Evolutionary conservation across 1,284 basidiomycete species (phyloP).

Genomic region (Gymnopus androsaceus): DNA sequence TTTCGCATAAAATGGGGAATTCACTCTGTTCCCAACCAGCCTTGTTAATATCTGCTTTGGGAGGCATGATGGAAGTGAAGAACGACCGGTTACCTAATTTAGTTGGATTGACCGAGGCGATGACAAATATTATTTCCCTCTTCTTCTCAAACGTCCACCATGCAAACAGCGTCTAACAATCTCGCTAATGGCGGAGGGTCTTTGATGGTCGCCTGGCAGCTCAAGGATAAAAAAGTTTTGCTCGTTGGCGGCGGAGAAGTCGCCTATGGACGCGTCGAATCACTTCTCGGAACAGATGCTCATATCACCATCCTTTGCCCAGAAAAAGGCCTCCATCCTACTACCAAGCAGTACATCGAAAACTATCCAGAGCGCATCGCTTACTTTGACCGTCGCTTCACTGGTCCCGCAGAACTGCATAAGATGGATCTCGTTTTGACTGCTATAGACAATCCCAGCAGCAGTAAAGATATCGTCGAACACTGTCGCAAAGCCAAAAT

Average conservation of each 20-base stretch:
- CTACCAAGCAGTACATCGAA: slow-evolving; percentile 55
- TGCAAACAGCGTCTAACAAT: slow-evolving; percentile 7
- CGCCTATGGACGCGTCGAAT: slow-evolving; percentile 76
- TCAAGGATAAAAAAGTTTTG: slow-evolving; percentile 79
- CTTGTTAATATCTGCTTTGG: slow-evolving; percentile 86
- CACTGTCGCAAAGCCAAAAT: slow-evolving; percentile 73
- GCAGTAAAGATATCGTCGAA: slow-evolving; percentile 72
- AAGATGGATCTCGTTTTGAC: slow-evolving; percentile 91
- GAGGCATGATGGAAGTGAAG: slow-evolving; percentile 44
- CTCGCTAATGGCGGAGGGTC: slow-evolving; percentile 56
- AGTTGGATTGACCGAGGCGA: not conserved
- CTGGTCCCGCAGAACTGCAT: slow-evolving; percentile 56
- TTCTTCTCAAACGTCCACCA: not conserved
- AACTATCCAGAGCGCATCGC: slow-evolving; percentile 58
- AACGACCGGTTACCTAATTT: not conserved
- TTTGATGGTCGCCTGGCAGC: slow-evolving; percentile 85
- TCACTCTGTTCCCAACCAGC: slow-evolving; percentile 91
- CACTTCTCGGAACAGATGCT: slow-evolving; percentile 65
- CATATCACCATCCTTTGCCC: slow-evolving; percentile 68
- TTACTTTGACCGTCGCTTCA: slow-evolving; percentile 71
- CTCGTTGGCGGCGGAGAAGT: slow-evolving; percentile 90
- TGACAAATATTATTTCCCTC: not conserved
- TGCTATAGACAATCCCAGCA: slow-evolving; percentile 84
- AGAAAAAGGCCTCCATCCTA: slow-evolving; percentile 58
- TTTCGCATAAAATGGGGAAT: slow-evolving; percentile 89